Percentiles rank a stretch among this genome's conserved stretches.
These are phyloP conservation scores for Nakaseomyces uthaithaninus DNA, from an alignment of 1,139 yeast genomes.

Conservation along the genomic window DNA sequence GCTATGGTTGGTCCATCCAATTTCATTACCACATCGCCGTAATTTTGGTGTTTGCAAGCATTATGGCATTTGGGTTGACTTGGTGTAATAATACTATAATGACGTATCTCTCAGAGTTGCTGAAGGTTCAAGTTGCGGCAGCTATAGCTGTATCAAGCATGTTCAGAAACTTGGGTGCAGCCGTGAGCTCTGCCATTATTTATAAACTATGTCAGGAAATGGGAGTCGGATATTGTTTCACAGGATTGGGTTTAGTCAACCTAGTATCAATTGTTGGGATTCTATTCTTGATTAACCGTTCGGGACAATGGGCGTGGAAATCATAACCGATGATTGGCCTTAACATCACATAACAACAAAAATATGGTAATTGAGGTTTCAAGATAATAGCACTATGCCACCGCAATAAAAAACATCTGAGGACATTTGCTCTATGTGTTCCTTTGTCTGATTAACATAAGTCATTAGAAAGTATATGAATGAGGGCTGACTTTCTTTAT, in stretches of 20 bases:
- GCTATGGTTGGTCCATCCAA: slow-evolving; percentile 50
- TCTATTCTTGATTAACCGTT: slow-evolving; percentile 19
- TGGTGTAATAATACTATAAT: slow-evolving; percentile 54
- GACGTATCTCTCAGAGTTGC: slow-evolving; percentile 48
- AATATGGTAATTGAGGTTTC: too few relatives aligned
- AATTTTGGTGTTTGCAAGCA: slow-evolving; percentile 40
- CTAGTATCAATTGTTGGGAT: slow-evolving; percentile 27
- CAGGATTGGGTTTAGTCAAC: slow-evolving; percentile 43
- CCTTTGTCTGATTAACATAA: too few relatives aligned
- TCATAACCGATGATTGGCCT: too few relatives aligned
- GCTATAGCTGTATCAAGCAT: slow-evolving; percentile 50
- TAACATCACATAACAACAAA: too few relatives aligned
- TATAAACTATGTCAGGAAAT: slow-evolving; percentile 36
- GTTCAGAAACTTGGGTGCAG: slow-evolving; percentile 50
- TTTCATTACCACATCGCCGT: slow-evolving; percentile 38
- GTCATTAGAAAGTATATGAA: too few relatives aligned
- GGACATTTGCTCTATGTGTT: too few relatives aligned
- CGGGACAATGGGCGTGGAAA: slow-evolving; percentile 8
- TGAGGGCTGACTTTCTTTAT: too few relatives aligned
- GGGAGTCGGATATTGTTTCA: slow-evolving; percentile 56
- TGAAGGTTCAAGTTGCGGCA: slow-evolving; percentile 46
- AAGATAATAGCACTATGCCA: too few relatives aligned
- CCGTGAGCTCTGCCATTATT: slow-evolving; percentile 44
- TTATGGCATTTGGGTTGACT: slow-evolving; percentile 49
- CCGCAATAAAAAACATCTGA: too few relatives aligned